These are phyloP conservation scores for Xylariaceae sp. DNA, from an alignment of 2,329 filamentous ascomycete species.

Conservation along the genomic window DNA sequence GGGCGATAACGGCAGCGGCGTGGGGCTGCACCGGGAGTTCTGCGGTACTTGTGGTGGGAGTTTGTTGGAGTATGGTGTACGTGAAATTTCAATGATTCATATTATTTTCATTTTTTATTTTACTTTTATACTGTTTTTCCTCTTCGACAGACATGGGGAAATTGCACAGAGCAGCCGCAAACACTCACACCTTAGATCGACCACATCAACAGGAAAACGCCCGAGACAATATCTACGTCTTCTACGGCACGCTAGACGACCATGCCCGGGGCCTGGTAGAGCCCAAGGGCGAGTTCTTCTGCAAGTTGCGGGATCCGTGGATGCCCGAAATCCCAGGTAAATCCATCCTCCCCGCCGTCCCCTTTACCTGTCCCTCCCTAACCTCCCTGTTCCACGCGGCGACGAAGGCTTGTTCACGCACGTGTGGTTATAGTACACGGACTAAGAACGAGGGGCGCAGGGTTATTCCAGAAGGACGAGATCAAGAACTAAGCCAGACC, in stretches of 20 bases:
- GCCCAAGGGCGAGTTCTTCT: conserved; percentile 33
- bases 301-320: conserved; percentile 29
- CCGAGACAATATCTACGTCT: conserved; percentile 30
- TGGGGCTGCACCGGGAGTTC: conserved; percentile 47
- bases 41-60: conserved; percentile 49
- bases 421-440: no score
- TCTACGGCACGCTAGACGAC: conserved; percentile 32
- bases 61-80: conserved; percentile 49
- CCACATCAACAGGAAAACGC: conserved; percentile 24
- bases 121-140: background rate
- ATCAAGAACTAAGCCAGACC: conserved; percentile 21
- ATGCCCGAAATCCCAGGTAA: conserved; percentile 28
- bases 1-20: conserved; percentile 48
- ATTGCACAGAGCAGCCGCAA: no score
- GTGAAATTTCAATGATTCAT: conserved; percentile 10
- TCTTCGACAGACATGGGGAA: no score
- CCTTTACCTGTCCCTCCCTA: background rate
- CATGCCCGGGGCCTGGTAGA: conserved; percentile 29
- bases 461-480: conserved; percentile 27
- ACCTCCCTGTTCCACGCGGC: background rate
- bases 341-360: background rate
- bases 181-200: no score
- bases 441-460: conserved; percentile 5
- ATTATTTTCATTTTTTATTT: background rate
- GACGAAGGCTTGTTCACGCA: no score